These are phyloP conservation scores for Macrocystidia cucumis DNA, from an alignment of 1,284 basidiomycete genomes.

Conservation along the genomic window DNA sequence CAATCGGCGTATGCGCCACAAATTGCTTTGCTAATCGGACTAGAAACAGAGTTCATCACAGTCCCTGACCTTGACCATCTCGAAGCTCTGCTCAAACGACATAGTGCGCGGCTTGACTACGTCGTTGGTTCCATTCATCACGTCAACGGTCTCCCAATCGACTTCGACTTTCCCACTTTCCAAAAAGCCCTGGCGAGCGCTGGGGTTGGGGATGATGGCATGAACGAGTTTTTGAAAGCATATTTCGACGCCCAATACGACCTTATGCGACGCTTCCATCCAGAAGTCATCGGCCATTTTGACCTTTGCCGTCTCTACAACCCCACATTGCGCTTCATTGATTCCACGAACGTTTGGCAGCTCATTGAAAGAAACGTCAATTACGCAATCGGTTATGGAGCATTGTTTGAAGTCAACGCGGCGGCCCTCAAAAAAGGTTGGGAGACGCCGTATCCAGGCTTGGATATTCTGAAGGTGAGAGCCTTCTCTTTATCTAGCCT, in stretches of 20 bases:
- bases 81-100: slow-evolving; percentile 33
- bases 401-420: slow-evolving; percentile 90
- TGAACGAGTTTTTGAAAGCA: slow-evolving; percentile 45
- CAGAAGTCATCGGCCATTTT: slow-evolving; percentile 91
- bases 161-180: slow-evolving; percentile 80
- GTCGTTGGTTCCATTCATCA: slow-evolving; percentile 95
- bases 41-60: slow-evolving; percentile 92
- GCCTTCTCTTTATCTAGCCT: slow-evolving; percentile 3
- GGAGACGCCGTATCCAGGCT: slow-evolving; percentile 77
- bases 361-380: slow-evolving; percentile 73
- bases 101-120: slow-evolving; percentile 67
- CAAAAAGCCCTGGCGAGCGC: slow-evolving; percentile 47
- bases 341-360: slow-evolving; percentile 52
- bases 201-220: slow-evolving; percentile 14
- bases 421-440: slow-evolving; percentile 93
- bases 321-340: slow-evolving; percentile 46
- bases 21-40: slow-evolving; percentile 80
- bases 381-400: slow-evolving; percentile 77
- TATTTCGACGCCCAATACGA: slow-evolving; percentile 85
- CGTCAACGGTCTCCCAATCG: slow-evolving; percentile 83
- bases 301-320: slow-evolving; percentile 84
- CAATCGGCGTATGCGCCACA: slow-evolving; percentile 48
- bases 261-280: slow-evolving; percentile 63
- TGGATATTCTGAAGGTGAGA: slow-evolving; percentile 69
- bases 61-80: slow-evolving; percentile 57